Conservation (phyloP, 2,329 filamentous ascomycete species). For the Claviceps cyperi region DNA sequence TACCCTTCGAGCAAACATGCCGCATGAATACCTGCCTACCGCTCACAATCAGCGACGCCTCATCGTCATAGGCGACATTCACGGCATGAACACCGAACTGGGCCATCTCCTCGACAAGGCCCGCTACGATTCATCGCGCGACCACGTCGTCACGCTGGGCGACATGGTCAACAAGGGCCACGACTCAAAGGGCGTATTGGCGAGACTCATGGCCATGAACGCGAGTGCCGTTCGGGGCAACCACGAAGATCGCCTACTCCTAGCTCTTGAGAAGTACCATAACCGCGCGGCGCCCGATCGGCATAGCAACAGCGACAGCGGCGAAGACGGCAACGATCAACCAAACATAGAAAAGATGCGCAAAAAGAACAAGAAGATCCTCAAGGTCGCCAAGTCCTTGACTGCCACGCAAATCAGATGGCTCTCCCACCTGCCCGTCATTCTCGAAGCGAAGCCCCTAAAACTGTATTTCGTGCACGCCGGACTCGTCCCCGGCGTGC, state of each 20-base stretch:
- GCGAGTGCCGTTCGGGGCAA: slow-evolving; percentile 83
- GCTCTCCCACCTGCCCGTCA: slow-evolving; percentile 61
- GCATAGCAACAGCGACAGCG: not conserved
- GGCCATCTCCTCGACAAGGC: slow-evolving; percentile 51
- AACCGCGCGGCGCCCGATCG: slow-evolving; percentile 13
- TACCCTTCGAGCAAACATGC: slow-evolving; percentile 17
- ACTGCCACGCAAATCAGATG: slow-evolving; percentile 48
- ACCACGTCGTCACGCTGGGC: slow-evolving; percentile 64
- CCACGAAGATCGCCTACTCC: slow-evolving; percentile 78
- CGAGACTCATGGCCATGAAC: slow-evolving; percentile 55
- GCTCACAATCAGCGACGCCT: slow-evolving; percentile 40
- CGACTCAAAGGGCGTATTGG: slow-evolving; percentile 63
- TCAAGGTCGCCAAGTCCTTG: slow-evolving; percentile 42
- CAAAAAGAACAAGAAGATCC: slow-evolving; percentile 23
- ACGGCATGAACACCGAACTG: slow-evolving; percentile 65
- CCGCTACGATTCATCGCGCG: slow-evolving; percentile 39
- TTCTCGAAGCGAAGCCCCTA: slow-evolving; percentile 55
- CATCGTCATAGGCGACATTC: slow-evolving; percentile 79
- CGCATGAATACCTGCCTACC: slow-evolving; percentile 18
- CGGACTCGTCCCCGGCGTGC: slow-evolving; percentile 64
- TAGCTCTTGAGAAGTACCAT: slow-evolving; percentile 32
- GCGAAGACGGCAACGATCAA: slow-evolving; percentile 8
- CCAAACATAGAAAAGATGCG: slow-evolving; percentile 14
- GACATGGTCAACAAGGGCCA: slow-evolving; percentile 81
- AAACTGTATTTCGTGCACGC: slow-evolving; percentile 64